Conservation (phyloP, 352 stramenopile genomes). For the Lagenidium sp. region DNA sequence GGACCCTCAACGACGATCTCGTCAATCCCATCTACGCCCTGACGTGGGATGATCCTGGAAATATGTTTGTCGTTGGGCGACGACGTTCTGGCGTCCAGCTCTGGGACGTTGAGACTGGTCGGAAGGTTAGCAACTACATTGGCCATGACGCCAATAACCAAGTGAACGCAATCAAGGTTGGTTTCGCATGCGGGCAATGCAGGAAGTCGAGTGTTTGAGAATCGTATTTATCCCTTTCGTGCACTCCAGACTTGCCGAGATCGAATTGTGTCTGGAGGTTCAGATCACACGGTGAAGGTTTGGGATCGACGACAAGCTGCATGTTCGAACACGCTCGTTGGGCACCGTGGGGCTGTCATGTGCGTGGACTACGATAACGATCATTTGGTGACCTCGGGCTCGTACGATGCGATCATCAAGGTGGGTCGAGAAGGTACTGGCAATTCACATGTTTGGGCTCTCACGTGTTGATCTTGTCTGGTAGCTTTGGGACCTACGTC, state of each 20-base stretch:
- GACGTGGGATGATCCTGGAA: conserved; percentile 13
- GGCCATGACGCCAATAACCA: conserved; percentile 17
- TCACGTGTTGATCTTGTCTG: background rate
- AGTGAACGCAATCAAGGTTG: conserved; percentile 22
- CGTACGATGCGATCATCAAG: conserved; percentile 23
- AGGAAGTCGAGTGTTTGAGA: background rate
- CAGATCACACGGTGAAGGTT: conserved; percentile 18
- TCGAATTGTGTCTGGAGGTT: conserved; percentile 13
- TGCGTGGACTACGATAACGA: conserved; percentile 18
- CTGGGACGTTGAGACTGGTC: conserved; percentile 16
- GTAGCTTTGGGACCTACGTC: conserved; percentile 17
- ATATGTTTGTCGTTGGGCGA: conserved; percentile 14
- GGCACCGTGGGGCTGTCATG: conserved; percentile 19
- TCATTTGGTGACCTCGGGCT: conserved; percentile 14
- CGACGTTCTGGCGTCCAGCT: conserved; percentile 15
- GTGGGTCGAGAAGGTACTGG: background rate
- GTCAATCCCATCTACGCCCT: conserved; percentile 21
- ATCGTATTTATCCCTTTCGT: background rate
- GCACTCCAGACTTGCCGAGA: conserved; percentile 7
- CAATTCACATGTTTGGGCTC: too few species aligned
- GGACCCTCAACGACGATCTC: conserved; percentile 10
- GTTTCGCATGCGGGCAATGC: too few species aligned
- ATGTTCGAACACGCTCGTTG: conserved; percentile 8
- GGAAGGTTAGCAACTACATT: conserved; percentile 9
- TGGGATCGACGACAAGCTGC: conserved; percentile 18